phyloP scores from a whole-genome alignment of 2,329 filamentous ascomycete genomes.

The Trichoderma afroharzianum region DNA sequence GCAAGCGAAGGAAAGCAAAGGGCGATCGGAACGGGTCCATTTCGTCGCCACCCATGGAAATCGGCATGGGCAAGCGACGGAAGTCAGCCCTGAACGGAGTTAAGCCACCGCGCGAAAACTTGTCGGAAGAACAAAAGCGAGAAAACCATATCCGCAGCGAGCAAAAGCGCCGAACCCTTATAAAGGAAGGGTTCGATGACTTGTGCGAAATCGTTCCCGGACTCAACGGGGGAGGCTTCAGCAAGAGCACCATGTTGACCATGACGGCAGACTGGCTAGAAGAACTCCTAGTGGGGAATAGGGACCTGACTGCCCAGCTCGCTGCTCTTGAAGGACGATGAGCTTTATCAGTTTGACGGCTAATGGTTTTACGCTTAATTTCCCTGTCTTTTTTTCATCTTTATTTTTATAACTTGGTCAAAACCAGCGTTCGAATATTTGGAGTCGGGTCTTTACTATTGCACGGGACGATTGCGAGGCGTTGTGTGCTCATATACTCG shows the following conservation, averaged over 20 bases:
- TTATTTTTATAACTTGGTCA: neutral
- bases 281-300: conserved; percentile 66
- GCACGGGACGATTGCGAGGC: conserved; percentile 4
- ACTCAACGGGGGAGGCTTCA: conserved; percentile 69
- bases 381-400: neutral
- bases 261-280: conserved; percentile 78
- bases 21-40: conserved; percentile 33
- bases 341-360: neutral
- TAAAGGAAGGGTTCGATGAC: conserved; percentile 79
- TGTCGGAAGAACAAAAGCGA: conserved; percentile 76
- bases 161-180: conserved; percentile 78
- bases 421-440: neutral
- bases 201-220: conserved; percentile 73
- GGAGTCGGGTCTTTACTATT: neutral
- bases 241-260: conserved; percentile 75
- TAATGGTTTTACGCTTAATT: neutral
- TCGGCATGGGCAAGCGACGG: conserved; percentile 43
- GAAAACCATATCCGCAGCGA: conserved; percentile 86
- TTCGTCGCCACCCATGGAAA: conserved; percentile 28
- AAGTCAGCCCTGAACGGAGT: conserved; percentile 43
- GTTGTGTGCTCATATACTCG: neutral
- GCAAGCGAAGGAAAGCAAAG: conserved; percentile 49
- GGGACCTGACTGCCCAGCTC: conserved; percentile 53
- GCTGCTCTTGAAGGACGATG: conserved; percentile 32
- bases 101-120: conserved; percentile 62